Evolutionary conservation across 2,329 filamentous ascomycete species (phyloP).

Genomic region (Alternaria triticina): DNA sequence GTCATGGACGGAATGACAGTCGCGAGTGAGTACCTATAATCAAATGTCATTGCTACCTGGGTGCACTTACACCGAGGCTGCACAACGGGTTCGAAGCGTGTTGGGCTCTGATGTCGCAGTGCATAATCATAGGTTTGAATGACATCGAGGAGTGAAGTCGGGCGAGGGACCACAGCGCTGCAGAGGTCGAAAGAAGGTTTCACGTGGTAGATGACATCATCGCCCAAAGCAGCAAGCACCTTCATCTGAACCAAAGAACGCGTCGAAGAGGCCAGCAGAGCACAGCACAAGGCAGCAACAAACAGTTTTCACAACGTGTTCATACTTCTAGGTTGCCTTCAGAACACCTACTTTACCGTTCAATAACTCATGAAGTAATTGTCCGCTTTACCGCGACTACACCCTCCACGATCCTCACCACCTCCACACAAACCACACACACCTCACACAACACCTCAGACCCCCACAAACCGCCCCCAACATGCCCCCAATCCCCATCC

Average conservation of each 20-base stretch:
- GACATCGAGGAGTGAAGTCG: background rate
- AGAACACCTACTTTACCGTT: too few relatives aligned
- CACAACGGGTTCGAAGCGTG: background rate
- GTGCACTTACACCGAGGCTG: background rate
- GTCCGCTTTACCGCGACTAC: background rate
- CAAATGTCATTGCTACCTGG: background rate
- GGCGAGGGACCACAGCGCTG: background rate
- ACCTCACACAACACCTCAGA: background rate
- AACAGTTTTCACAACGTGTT: conserved; percentile 1
- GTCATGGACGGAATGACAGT: background rate
- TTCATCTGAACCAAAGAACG: conserved; percentile 11
- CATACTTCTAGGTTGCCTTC: background rate
- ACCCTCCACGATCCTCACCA: background rate
- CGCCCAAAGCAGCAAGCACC: conserved; percentile 28
- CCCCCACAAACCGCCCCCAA: background rate
- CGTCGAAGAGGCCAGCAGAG: conserved; percentile 18
- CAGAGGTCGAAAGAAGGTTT: background rate
- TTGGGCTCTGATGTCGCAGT: background rate
- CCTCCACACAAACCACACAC: background rate
- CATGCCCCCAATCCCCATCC: conserved; percentile 57
- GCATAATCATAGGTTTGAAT: background rate
- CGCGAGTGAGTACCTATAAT: background rate
- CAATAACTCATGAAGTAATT: background rate
- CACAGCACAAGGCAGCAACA: conserved; percentile 31
- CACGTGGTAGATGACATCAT: conserved; percentile 40